Percentiles rank a stretch among this genome's conserved stretches.
Conservation (phyloP, 2,329 filamentous ascomycete genomes). For the Colletotrichum sp. region DNA sequence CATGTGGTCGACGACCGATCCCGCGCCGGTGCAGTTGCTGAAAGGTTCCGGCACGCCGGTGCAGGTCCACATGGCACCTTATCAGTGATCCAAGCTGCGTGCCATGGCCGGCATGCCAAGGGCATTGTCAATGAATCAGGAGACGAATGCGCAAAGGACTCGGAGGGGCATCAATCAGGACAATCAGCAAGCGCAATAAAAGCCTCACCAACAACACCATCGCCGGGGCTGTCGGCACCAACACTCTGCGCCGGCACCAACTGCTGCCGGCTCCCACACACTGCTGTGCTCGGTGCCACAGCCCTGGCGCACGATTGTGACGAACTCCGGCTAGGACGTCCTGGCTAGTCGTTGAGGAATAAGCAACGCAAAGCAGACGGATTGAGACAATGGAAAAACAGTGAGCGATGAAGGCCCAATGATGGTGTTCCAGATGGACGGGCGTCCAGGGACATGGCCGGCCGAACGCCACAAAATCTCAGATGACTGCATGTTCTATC, state of each 20-base stretch:
- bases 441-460: background rate
- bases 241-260: background rate
- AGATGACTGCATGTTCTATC: conserved; percentile 7
- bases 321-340: background rate
- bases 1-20: conserved; percentile 6
- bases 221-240: background rate
- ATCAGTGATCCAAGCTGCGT: background rate
- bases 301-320: background rate
- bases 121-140: background rate
- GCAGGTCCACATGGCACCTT: background rate
- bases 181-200: background rate
- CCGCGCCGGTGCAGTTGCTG: background rate
- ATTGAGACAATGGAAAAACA: conserved; percentile 7
- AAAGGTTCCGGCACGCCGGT: background rate
- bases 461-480: conserved; percentile 15
- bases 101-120: background rate
- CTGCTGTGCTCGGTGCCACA: conserved; percentile 9
- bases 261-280: conserved; percentile 10
- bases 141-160: background rate
- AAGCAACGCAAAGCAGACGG: conserved; percentile 10
- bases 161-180: background rate
- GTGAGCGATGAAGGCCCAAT: conserved; percentile 1
- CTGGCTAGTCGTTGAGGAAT: background rate
- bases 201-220: background rate
- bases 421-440: background rate